A percentile compares a stretch with the other conserved stretches of the same genome.
Conservation (phyloP, 1,139 yeast genomes). For the Protomyces inundatus region DNA sequence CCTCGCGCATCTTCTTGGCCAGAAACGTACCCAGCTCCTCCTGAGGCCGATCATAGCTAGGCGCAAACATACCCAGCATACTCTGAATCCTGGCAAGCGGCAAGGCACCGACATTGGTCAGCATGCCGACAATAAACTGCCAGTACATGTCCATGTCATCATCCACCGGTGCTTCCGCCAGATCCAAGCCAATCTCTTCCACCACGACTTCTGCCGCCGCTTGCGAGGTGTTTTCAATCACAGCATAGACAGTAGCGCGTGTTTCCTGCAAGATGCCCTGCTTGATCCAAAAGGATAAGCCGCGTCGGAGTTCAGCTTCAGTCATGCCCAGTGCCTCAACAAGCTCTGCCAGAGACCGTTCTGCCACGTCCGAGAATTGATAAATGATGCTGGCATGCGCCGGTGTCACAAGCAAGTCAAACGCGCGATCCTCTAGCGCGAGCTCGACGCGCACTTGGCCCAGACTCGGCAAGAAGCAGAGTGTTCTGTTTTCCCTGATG, state of each 20-base stretch:
- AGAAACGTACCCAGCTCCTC: conserved; percentile 36
- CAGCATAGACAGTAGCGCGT: conserved; percentile 31
- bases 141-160: conserved; percentile 43
- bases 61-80: conserved; percentile 51
- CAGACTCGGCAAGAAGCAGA: conserved; percentile 54
- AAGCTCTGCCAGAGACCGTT: conserved; percentile 17
- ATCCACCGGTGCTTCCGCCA: conserved; percentile 36
- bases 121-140: conserved; percentile 49
- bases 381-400: conserved; percentile 63
- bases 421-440: conserved; percentile 46
- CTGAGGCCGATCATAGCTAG: conserved; percentile 37
- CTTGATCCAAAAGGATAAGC: conserved; percentile 37
- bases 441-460: conserved; percentile 63
- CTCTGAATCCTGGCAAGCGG: conserved; percentile 50
- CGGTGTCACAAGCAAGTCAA: conserved; percentile 54
- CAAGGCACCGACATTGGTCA: conserved; percentile 51
- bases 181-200: conserved; percentile 32
- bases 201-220: conserved; percentile 25
- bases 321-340: neutral
- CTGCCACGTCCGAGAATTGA: conserved; percentile 46
- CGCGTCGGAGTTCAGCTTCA: conserved; percentile 34
- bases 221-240: conserved; percentile 34
- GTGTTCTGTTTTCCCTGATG: conserved; percentile 53
- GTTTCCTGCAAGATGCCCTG: conserved; percentile 35
- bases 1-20: conserved; percentile 6